phyloP scores from a whole-genome alignment of 2,329 filamentous ascomycete genomes.

The Sporothrix euskadiensis region DNA sequence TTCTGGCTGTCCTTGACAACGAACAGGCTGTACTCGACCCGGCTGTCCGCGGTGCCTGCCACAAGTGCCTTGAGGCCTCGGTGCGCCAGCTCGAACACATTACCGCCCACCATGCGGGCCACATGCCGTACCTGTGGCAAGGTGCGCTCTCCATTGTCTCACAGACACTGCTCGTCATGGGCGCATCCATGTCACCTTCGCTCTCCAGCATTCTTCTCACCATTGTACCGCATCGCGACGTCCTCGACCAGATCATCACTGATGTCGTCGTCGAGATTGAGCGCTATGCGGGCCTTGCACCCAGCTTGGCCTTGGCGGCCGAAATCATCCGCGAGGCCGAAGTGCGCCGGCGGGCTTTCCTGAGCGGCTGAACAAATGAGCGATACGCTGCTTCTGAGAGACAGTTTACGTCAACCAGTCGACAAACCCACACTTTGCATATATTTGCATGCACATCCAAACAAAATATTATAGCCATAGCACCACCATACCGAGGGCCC shows the following conservation, averaged over 20 bases:
- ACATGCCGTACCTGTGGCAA: conserved; percentile 85
- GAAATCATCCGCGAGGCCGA: conserved; percentile 82
- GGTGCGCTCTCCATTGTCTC: conserved; percentile 80
- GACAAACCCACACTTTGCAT: not conserved
- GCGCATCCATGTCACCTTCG: conserved; percentile 75
- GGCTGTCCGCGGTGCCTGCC: conserved; percentile 73
- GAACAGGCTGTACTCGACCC: conserved; percentile 71
- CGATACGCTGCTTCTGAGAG: no score
- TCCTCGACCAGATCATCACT: conserved; percentile 74
- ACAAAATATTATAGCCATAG: not conserved
- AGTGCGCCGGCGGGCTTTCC: conserved; percentile 65
- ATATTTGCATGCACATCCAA: not conserved
- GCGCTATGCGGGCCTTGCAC: conserved; percentile 71
- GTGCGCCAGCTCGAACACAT: conserved; percentile 79
- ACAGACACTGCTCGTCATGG: conserved; percentile 80
- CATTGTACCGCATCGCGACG: conserved; percentile 56
- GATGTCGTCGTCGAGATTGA: conserved; percentile 76
- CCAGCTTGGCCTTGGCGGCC: conserved; percentile 72
- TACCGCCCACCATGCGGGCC: conserved; percentile 74
- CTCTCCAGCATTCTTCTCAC: conserved; percentile 65
- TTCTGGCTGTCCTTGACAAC: conserved; percentile 76
- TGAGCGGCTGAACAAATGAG: conserved; percentile 48
- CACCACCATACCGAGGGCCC: conserved; percentile 15
- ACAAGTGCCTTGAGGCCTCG: conserved; percentile 78
- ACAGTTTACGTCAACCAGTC: not conserved